phyloP scores from a whole-genome alignment of 768 basidiomycete genomes.

The Suillus spraguei region DNA sequence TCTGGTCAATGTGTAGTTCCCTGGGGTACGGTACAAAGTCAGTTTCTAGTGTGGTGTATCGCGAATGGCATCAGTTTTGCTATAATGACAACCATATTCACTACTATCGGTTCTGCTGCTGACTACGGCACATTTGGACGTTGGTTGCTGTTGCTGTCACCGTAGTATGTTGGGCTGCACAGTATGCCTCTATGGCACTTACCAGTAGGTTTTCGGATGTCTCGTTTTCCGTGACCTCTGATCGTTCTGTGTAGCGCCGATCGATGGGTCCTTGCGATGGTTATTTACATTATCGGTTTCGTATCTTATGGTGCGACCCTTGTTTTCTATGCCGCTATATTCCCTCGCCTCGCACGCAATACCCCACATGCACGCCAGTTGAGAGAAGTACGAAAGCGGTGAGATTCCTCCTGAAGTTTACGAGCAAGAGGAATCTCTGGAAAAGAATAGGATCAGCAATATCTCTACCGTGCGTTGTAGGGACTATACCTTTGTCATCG shows the following conservation, averaged over 20 bases:
- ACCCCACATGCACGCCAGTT: constrained; percentile 63
- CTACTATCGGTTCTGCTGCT: constrained; percentile 60
- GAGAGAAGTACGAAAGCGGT: constrained; percentile 57
- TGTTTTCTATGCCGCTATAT: constrained; percentile 78
- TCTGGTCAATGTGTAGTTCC: constrained; percentile 80
- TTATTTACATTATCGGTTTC: constrained; percentile 77
- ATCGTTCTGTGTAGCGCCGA: constrained; percentile 47
- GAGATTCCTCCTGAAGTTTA: constrained; percentile 64
- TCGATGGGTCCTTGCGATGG: constrained; percentile 79
- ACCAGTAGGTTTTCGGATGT: constrained; percentile 48
- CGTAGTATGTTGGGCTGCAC: constrained; percentile 77
- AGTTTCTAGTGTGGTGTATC: constrained; percentile 74
- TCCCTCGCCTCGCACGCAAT: constrained; percentile 82
- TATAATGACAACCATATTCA: constrained; percentile 81
- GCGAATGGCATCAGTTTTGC: constrained; percentile 79
- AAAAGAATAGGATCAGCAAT: constrained; percentile 86
- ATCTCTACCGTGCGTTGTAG: constrained; percentile 67
- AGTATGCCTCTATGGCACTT: constrained; percentile 76
- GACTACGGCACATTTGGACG: constrained; percentile 59
- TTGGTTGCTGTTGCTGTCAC: constrained; percentile 77
- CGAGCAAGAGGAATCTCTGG: constrained; percentile 73
- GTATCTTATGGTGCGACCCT: constrained; percentile 79
- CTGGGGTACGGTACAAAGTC: constrained; percentile 74
- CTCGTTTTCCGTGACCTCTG: not conserved
- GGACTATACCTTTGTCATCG: not conserved